Percentiles rank a stretch among this genome's conserved stretches.
Conservation (phyloP, 1,284 basidiomycete genomes). For the Kalmanozyma brasiliensis region DNA sequence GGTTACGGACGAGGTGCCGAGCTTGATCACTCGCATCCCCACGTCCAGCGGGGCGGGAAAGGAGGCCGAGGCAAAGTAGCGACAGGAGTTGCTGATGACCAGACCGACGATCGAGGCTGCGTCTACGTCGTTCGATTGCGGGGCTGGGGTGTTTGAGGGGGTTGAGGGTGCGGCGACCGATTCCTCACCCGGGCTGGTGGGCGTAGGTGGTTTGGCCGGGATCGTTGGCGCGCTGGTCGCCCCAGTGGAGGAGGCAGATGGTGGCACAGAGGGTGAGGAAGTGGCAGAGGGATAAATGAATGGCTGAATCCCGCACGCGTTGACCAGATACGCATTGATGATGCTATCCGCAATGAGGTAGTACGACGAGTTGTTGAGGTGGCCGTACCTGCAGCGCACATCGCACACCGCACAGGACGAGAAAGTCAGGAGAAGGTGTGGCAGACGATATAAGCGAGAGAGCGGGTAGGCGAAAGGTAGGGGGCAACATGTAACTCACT, state of each 20-base stretch:
- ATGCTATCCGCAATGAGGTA: constrained; percentile 49
- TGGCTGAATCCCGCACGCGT: constrained; percentile 42
- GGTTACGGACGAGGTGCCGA: constrained; percentile 44
- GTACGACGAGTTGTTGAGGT: constrained; percentile 55
- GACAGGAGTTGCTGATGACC: constrained; percentile 46
- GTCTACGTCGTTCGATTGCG: constrained; percentile 5
- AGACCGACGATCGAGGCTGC: constrained; percentile 31
- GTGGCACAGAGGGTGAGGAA: not conserved
- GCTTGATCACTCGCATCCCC: constrained; percentile 32
- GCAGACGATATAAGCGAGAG: not conserved
- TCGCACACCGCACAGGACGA: too few relatives aligned
- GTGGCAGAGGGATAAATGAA: constrained; percentile 20
- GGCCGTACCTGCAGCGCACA: constrained; percentile 54
- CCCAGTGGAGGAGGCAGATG: constrained; percentile 2
- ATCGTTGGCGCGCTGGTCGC: too few relatives aligned
- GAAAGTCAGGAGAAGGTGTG: too few relatives aligned
- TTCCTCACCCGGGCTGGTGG: too few relatives aligned
- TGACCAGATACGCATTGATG: constrained; percentile 51
- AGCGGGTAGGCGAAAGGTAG: not conserved
- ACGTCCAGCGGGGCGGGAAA: constrained; percentile 41
- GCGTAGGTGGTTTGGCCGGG: too few relatives aligned
- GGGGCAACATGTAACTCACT: too few relatives aligned
- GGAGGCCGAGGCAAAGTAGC: constrained; percentile 48
- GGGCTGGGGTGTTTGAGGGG: too few relatives aligned
- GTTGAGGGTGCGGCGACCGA: too few relatives aligned